Base-by-base conservation (phyloP, 2,329 filamentous ascomycete genomes). In the Leptographium procerum region DNA sequence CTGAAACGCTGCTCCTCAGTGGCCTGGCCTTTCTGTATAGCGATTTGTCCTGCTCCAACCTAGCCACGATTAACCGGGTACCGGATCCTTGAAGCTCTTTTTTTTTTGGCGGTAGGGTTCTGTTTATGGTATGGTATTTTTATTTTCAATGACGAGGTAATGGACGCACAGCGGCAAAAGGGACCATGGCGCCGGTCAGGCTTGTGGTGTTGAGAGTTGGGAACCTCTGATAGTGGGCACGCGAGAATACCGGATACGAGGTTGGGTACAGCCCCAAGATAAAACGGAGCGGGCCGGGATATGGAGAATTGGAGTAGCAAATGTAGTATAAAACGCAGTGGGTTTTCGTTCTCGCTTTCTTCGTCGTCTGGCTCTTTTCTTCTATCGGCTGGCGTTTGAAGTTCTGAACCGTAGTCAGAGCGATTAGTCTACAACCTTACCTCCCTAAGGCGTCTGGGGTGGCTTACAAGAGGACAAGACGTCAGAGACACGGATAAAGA, bases 181-280 rank as follows among this genome's bases (percentile, higher is more conserved):
- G 19, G 11, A 57, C 47, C 60, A 60, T 60, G 50, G 57, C 58
- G 58, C 36, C 5, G 29, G 52, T 36, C 52, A 14, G 47, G 47
- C 22, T 29, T 50, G 11, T 10, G 28, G 7, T 10, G 26, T 8
- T 14, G 24, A 29, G 14, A 6, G 40, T 43, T 43, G 40, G 40
- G 40, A n/a, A n/a, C 40, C 40, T 43, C 19, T 19, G 10, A 43
- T 19, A 9, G n/a, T 16, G 16, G 40, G 40, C 40, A 43, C 3
- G 40, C 19, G 19, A 19, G 13, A 43, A 2, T 9, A 19, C 36
- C 14, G 40, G 8, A n/a, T 9, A n/a, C 40, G 40, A 19, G 19
- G 19, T 43, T n/a, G 40, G 40, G 40, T 16, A 10, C 31, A 33
- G 31, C 31, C 31, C 31, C 31, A 33, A 10, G 5, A 33, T 33